phyloP scores from a whole-genome alignment of 176 grass and related monocot species.

The Carex littledalei region DNA sequence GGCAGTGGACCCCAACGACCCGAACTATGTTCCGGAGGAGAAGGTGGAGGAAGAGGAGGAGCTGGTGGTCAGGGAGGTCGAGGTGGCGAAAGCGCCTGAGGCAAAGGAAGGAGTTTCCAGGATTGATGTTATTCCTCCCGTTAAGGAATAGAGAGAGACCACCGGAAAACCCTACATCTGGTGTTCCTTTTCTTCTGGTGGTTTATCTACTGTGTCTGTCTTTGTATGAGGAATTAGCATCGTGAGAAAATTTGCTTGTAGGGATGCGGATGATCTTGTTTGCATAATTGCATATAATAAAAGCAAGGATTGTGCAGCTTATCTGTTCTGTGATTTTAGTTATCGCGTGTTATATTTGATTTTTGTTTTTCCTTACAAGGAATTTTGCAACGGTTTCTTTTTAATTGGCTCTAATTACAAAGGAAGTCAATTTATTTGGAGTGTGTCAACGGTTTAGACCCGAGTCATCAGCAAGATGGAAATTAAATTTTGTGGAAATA shows the following conservation, averaged over 20 bases:
- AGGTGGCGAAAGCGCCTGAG: slow-evolving; percentile 62
- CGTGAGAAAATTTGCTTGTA: not conserved
- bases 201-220: not conserved
- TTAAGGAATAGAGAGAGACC: not conserved
- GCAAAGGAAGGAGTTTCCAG: slow-evolving; percentile 44
- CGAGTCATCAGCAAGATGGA: no score
- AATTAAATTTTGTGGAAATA: no score
- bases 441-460: no score
- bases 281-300: not conserved
- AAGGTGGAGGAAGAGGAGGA: not conserved
- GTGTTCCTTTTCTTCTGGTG: not conserved
- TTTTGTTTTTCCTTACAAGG: no score
- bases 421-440: no score
- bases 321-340: not conserved
- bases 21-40: slow-evolving; percentile 58
- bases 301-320: not conserved
- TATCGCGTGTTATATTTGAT: not conserved
- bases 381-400: no score
- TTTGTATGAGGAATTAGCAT: not conserved
- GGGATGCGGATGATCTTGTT: not conserved
- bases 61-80: slow-evolving; percentile 43
- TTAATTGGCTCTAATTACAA: no score
- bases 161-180: not conserved
- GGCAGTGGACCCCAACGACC: slow-evolving; percentile 62
- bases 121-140: slow-evolving; percentile 44